Evolutionary conservation across 2,329 filamentous ascomycete species (phyloP).

Genomic region (Apiospora marii): DNA sequence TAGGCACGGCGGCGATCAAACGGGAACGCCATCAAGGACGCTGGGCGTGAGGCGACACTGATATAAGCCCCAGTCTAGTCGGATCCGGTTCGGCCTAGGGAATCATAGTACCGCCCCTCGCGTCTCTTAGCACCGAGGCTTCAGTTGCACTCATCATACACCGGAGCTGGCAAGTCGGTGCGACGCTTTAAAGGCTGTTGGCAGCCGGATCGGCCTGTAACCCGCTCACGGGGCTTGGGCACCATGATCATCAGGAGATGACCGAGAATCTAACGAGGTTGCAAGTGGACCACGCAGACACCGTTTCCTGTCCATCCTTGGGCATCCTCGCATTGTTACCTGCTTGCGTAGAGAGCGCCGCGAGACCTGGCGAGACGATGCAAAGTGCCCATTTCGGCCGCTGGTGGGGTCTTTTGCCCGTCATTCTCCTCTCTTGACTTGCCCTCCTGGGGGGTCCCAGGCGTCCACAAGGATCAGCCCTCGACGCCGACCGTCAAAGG

Average conservation of each 20-base stretch:
- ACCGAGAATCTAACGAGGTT: background rate
- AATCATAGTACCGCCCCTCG: background rate
- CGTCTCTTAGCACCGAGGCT: conserved; percentile 2
- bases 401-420: conserved; percentile 1
- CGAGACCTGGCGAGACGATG: too few relatives aligned
- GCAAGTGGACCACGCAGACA: background rate
- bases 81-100: background rate
- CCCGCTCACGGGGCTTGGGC: background rate
- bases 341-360: conserved; percentile 7
- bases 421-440: conserved; percentile 13
- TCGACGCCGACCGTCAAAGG: conserved; percentile 7
- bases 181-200: background rate
- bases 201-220: background rate
- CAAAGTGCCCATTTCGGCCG: background rate
- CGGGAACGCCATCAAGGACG: background rate
- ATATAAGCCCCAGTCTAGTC: background rate
- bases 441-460: background rate
- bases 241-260: conserved; percentile 9
- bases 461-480: conserved; percentile 11
- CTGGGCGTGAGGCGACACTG: background rate
- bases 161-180: background rate
- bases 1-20: background rate
- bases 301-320: conserved; percentile 7
- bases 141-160: background rate
- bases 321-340: conserved; percentile 3